A percentile compares a stretch with the other conserved stretches of the same genome.
Evolutionary conservation across 768 basidiomycete species (phyloP).

Genomic region (Termitomyces sp.): DNA sequence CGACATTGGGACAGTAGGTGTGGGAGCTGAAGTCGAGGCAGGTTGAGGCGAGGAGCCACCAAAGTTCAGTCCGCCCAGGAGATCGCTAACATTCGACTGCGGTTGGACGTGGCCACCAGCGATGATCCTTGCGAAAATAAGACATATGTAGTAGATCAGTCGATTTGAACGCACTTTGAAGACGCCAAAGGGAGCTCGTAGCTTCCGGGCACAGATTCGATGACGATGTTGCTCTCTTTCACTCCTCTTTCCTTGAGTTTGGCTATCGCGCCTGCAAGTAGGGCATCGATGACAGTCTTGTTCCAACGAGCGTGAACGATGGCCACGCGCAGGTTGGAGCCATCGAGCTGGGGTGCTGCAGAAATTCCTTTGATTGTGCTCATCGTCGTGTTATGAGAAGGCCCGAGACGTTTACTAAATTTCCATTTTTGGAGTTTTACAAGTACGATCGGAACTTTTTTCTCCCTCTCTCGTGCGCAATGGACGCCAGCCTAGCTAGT

Average conservation of each 20-base stretch:
- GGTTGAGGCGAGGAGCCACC: constrained; percentile 42
- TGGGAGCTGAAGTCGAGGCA: constrained; percentile 44
- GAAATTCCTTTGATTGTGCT: constrained; percentile 77
- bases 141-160: constrained; percentile 2
- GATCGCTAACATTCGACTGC: constrained; percentile 72
- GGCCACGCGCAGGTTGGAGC: constrained; percentile 76
- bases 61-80: constrained; percentile 64
- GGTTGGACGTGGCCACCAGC: constrained; percentile 82
- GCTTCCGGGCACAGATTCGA: constrained; percentile 91
- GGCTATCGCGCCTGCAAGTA: constrained; percentile 72
- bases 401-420: constrained; percentile 13
- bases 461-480: constrained; percentile 14
- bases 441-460: constrained; percentile 8
- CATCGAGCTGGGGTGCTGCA: constrained; percentile 66
- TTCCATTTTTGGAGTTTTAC: background rate
- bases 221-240: constrained; percentile 82
- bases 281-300: constrained; percentile 76
- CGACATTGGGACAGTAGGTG: constrained; percentile 29
- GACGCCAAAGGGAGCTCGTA: constrained; percentile 91
- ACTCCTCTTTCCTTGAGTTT: constrained; percentile 87
- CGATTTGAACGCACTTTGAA: constrained; percentile 57
- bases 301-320: constrained; percentile 99
- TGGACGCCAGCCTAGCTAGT: constrained; percentile 57
- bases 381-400: constrained; percentile 27
- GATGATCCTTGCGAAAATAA: constrained; percentile 53